Base-by-base conservation (phyloP, 192 early-diverging fungal genomes). In the Irineochytrium annulatum region DNA sequence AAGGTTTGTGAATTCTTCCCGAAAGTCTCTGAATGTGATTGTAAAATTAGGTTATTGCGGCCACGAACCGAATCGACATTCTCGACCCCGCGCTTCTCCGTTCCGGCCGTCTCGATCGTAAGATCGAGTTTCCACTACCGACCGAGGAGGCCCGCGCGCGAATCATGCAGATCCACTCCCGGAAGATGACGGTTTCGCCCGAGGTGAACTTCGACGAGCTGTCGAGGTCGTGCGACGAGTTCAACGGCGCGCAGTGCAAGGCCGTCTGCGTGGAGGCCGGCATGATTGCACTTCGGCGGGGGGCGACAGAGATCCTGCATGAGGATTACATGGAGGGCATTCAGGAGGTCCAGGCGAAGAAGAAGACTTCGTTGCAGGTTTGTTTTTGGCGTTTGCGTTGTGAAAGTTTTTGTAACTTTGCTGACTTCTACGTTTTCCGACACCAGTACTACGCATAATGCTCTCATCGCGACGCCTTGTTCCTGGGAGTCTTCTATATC, bases 191-290 rank as follows among this genome's bases (percentile, higher is more conserved):
- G 43, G 90, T 97, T n/a, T 84, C 83, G 22, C 70, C 80, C 32
- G 88, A 94, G 64, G 92, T 97, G 60, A 96, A 99, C 80, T 97
- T 89, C 83, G 93, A 94, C 22, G 96, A 99, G 75, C 76, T 99
- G 39, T 87, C 94, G 8, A 77, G 96, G 43, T 89, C 84, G 26
- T 96, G 94, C 74, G 93, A 99, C 68, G 96, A 99, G 74, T 99
- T 99, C 67, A 99, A 99, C 63, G 96, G 96, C 30, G 96, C 96
- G 8, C 96, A 99, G 70, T 94, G 91, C 82, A 99, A 99, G 77
- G 96, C 96, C 31, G 89, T 97, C 41, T 99, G 96, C 74, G 94
- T 97, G 17, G 93, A 96, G 73, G 93, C 93, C 6, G 93, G 96
- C 53, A 99, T 99, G 96, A 85, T 97, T 81, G 96, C 96, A 26